phyloP scores from a whole-genome alignment of 75 land plant species.

The Chamaecyparis obtusa region DNA sequence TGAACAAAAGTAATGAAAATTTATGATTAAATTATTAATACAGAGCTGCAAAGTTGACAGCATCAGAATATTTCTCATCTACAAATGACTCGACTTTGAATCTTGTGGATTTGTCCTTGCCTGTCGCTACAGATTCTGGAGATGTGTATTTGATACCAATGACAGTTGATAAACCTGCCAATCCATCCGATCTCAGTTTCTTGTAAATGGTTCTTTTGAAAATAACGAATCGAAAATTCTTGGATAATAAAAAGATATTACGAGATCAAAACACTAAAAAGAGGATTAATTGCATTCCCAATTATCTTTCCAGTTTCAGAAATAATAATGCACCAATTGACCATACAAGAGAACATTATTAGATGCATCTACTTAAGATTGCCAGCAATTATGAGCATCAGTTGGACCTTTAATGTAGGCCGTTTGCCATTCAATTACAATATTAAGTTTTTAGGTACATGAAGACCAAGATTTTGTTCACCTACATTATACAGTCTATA shows the following conservation, averaged over 20 bases:
- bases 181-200: not conserved
- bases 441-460: not conserved
- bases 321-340: not conserved
- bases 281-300: not conserved
- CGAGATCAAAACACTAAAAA: not conserved
- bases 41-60: constrained; percentile 8
- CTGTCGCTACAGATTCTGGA: not conserved
- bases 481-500: not conserved
- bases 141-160: constrained; percentile 10
- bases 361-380: not conserved
- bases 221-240: not conserved
- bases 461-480: not conserved
- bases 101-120: not conserved
- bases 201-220: not conserved
- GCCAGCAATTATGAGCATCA: not conserved
- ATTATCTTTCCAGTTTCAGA: not conserved
- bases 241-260: not conserved
- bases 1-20: not conserved
- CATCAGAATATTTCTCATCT: not conserved
- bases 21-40: not conserved
- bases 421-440: not conserved
- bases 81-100: constrained; percentile 11
- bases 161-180: constrained; percentile 7
- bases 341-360: not conserved
- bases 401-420: not conserved